Evolutionary conservation across 208 protist genomes (phyloP).

Genomic region (Trypanosoma brucei): DNA sequence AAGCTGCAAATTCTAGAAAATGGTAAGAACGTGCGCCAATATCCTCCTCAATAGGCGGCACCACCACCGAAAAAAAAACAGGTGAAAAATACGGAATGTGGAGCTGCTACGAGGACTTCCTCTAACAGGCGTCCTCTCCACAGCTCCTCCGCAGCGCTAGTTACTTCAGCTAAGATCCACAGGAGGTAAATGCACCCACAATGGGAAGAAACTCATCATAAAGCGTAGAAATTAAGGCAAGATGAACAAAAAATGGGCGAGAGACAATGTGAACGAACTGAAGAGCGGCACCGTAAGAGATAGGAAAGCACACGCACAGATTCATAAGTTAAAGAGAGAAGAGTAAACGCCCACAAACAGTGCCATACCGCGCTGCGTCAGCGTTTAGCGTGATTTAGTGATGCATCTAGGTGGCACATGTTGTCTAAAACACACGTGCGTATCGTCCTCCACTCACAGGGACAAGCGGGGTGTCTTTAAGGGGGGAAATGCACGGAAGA

Average conservation of each 20-base stretch:
- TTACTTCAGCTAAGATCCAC: background rate
- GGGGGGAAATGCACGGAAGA: too few relatives aligned
- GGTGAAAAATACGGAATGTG: background rate
- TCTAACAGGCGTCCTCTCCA: background rate
- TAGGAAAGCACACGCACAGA: background rate
- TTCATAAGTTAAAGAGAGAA: background rate
- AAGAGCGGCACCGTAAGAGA: background rate
- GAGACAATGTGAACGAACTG: too few relatives aligned
- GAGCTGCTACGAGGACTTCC: background rate
- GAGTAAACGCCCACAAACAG: background rate
- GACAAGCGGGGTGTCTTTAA: too few relatives aligned
- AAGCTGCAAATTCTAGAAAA: slow-evolving; percentile 7
- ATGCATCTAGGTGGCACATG: background rate
- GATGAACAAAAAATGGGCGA: background rate
- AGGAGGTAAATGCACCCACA: background rate
- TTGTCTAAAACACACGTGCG: background rate
- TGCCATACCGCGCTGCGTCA: background rate
- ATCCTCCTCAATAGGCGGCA: background rate
- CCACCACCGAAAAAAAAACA: slow-evolving; percentile 2
- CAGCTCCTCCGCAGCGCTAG: background rate
- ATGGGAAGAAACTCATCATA: background rate
- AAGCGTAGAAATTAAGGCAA: background rate
- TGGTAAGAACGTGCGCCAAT: background rate
- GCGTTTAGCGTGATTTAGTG: background rate
- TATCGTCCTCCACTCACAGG: too few relatives aligned